Evolutionary conservation across 2,329 filamentous ascomycete species (phyloP).

Genomic region (Aphanocladium album): DNA sequence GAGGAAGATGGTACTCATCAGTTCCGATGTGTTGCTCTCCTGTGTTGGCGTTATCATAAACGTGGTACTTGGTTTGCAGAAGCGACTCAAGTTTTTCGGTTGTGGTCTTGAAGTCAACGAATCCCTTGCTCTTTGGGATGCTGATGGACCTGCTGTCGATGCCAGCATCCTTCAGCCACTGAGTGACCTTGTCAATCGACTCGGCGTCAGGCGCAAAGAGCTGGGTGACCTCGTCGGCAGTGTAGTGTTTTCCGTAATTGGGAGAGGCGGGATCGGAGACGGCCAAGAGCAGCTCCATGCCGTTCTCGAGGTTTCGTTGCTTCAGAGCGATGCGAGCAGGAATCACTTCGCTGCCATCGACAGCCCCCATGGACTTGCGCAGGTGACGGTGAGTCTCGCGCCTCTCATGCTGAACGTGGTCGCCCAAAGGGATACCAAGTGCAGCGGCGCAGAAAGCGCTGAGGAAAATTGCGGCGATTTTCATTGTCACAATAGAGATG

Average conservation of each 20-base stretch:
- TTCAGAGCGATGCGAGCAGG: constrained; percentile 7
- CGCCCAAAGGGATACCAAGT: neutral
- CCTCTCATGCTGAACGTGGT: constrained; percentile 8
- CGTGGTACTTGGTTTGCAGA: constrained; percentile 47
- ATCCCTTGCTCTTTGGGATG: constrained; percentile 45
- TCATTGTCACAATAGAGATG: neutral
- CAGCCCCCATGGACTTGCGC: neutral
- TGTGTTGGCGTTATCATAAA: constrained; percentile 38
- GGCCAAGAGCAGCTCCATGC: constrained; percentile 4
- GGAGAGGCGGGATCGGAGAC: constrained; percentile 4
- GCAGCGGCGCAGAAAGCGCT: constrained; percentile 1
- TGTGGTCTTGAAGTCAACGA: constrained; percentile 21
- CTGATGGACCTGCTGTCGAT: constrained; percentile 41
- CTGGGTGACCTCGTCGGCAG: neutral
- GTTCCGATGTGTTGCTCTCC: constrained; percentile 29
- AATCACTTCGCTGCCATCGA: neutral
- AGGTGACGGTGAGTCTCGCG: neutral
- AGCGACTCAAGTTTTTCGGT: constrained; percentile 37
- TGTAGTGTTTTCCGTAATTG: constrained; percentile 11
- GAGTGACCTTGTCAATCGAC: constrained; percentile 42
- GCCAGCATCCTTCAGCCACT: constrained; percentile 49
- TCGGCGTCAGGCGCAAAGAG: constrained; percentile 23
- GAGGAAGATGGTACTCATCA: constrained; percentile 34
- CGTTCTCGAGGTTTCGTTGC: constrained; percentile 8
- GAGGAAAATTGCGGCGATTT: constrained; percentile 4